Conservation (phyloP, 2,329 filamentous ascomycete genomes). For the Lizonia empirigonia region DNA sequence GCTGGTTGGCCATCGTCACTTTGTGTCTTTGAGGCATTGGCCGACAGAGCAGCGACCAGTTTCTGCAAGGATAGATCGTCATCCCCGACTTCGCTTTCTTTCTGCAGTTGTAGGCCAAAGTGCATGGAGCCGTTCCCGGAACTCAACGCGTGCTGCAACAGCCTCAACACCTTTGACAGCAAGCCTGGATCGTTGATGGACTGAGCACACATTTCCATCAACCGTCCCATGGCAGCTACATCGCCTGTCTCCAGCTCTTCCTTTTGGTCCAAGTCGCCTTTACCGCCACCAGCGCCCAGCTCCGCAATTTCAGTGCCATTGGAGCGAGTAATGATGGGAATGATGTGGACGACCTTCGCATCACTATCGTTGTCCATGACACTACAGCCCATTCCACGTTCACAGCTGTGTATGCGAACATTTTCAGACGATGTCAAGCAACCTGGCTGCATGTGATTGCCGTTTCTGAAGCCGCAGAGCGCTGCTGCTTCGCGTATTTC, state of each 20-base stretch:
- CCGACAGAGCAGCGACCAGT: slow-evolving; percentile 39
- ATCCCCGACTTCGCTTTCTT: slow-evolving; percentile 27
- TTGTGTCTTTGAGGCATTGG: slow-evolving; percentile 14
- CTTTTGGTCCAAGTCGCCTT: slow-evolving; percentile 72
- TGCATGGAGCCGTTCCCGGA: slow-evolving; percentile 29
- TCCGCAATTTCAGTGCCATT: slow-evolving; percentile 71
- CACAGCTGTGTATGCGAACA: slow-evolving; percentile 83
- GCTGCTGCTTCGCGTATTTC: slow-evolving; percentile 64
- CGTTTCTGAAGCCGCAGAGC: slow-evolving; percentile 74
- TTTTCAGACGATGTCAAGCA: slow-evolving; percentile 70
- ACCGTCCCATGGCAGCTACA: slow-evolving; percentile 53
- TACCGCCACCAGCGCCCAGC: slow-evolving; percentile 77
- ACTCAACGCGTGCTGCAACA: slow-evolving; percentile 38
- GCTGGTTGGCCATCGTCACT: not conserved
- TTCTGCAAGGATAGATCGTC: slow-evolving; percentile 39
- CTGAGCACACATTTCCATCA: slow-evolving; percentile 58
- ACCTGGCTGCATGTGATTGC: slow-evolving; percentile 71
- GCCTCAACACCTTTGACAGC: slow-evolving; percentile 42
- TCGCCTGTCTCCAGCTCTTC: slow-evolving; percentile 68
- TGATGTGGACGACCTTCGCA: slow-evolving; percentile 71
- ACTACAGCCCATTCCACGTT: slow-evolving; percentile 69
- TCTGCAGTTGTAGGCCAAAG: slow-evolving; percentile 35
- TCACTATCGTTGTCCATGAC: slow-evolving; percentile 54
- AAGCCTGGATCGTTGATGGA: slow-evolving; percentile 46
- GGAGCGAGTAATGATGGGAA: slow-evolving; percentile 73